phyloP scores from a whole-genome alignment of 2,329 filamentous ascomycete genomes.

The Aureobasidium mangrovei region DNA sequence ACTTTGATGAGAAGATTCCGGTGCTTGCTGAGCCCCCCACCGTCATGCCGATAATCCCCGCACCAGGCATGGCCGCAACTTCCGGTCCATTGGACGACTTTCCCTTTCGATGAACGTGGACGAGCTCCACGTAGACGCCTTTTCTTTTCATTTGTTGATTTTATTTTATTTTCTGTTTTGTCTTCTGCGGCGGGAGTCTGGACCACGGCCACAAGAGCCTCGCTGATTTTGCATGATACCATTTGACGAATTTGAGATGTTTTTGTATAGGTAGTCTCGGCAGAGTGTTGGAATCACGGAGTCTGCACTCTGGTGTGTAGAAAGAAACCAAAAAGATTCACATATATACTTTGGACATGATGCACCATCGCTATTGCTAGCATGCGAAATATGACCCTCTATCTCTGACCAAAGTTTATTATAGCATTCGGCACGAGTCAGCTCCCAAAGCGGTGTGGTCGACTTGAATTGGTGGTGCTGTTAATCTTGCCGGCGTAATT shows the following conservation, averaged over 20 bases:
- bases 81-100: slow-evolving; percentile 26
- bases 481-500: background rate
- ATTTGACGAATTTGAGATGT: slow-evolving; percentile 3
- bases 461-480: slow-evolving; percentile 5
- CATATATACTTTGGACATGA: too few species aligned
- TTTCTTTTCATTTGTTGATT: background rate
- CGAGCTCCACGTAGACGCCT: background rate
- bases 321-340: too few species aligned
- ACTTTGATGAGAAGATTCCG: slow-evolving; percentile 21
- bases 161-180: background rate
- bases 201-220: background rate
- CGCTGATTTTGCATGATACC: slow-evolving; percentile 7
- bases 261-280: background rate
- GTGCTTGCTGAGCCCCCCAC: slow-evolving; percentile 19
- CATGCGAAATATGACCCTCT: too few species aligned
- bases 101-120: background rate
- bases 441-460: background rate
- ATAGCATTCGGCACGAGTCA: background rate
- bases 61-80: slow-evolving; percentile 26
- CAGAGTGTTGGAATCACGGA: too few species aligned
- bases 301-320: too few species aligned
- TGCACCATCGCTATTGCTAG: too few species aligned
- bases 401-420: too few species aligned
- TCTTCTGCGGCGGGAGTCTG: background rate
- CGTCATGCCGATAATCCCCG: slow-evolving; percentile 12